phyloP scores from a whole-genome alignment of 352 stramenopile genomes.

The Globisporangium emineosum region DNA sequence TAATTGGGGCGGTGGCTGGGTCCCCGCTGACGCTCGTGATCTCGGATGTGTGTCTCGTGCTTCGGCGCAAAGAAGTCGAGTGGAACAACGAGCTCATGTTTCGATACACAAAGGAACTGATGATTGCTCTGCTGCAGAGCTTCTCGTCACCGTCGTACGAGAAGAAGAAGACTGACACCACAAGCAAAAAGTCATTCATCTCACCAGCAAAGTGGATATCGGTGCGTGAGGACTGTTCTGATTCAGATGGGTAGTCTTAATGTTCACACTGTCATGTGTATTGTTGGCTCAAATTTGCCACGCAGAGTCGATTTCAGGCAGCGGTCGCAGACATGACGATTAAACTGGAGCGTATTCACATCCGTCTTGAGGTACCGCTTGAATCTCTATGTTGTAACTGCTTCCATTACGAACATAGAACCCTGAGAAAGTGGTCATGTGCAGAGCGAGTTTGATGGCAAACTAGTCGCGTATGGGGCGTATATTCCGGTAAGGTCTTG shows the following conservation, averaged over 20 bases:
- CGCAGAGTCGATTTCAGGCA: slow-evolving; percentile 43
- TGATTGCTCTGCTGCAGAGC: slow-evolving; percentile 56
- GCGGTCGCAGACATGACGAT: slow-evolving; percentile 55
- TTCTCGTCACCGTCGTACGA: slow-evolving; percentile 26
- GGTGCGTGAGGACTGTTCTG: slow-evolving; percentile 19
- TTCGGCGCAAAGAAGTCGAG: slow-evolving; percentile 49
- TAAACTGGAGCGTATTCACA: slow-evolving; percentile 57
- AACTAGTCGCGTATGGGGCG: slow-evolving; percentile 49
- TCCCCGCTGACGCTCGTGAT: slow-evolving; percentile 51
- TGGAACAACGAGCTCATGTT: slow-evolving; percentile 70
- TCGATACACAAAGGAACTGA: slow-evolving; percentile 64
- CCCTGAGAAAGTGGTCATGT: not conserved
- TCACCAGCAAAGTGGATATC: slow-evolving; percentile 65
- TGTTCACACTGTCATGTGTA: not conserved
- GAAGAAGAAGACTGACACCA: slow-evolving; percentile 22
- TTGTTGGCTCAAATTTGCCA: not conserved
- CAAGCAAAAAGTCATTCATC: slow-evolving; percentile 25
- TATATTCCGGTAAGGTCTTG: slow-evolving; percentile 40
- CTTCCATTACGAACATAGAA: not conserved
- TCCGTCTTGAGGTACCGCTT: slow-evolving; percentile 61
- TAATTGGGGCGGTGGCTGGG: slow-evolving; percentile 53
- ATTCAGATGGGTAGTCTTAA: not conserved
- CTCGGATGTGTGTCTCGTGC: slow-evolving; percentile 59
- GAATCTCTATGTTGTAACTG: not conserved
- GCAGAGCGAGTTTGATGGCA: slow-evolving; percentile 41